Percentiles rank a stretch among this genome's conserved stretches.
Evolutionary conservation across 2,329 filamentous ascomycete genomes (phyloP).

Genomic region (Diplocarpon rosae): DNA sequence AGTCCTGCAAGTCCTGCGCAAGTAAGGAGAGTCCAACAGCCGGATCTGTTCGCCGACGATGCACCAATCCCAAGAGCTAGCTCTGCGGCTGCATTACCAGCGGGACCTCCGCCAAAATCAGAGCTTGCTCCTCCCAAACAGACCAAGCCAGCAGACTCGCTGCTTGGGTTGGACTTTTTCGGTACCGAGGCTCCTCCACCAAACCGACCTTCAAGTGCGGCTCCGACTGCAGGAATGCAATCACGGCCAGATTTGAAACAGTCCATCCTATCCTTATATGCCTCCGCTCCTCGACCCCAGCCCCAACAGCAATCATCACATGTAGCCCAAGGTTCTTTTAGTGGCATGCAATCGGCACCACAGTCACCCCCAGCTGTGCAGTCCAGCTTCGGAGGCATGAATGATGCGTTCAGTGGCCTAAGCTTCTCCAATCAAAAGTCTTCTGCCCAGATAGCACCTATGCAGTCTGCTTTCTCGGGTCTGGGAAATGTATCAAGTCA

Average conservation of each 20-base stretch:
- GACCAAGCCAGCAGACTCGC: slow-evolving; percentile 69
- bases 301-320: slow-evolving; percentile 42
- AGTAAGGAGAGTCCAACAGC: slow-evolving; percentile 38
- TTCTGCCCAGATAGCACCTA: slow-evolving; percentile 31
- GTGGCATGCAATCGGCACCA: slow-evolving; percentile 51
- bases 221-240: slow-evolving; percentile 51
- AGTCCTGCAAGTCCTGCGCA: slow-evolving; percentile 20
- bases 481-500: slow-evolving; percentile 33
- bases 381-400: slow-evolving; percentile 44
- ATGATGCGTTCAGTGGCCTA: slow-evolving; percentile 69
- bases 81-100: slow-evolving; percentile 52
- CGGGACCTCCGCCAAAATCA: slow-evolving; percentile 44
- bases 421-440: slow-evolving; percentile 45
- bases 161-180: slow-evolving; percentile 88
- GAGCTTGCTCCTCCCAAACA: slow-evolving; percentile 54
- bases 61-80: slow-evolving; percentile 56
- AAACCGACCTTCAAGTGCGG: slow-evolving; percentile 74
- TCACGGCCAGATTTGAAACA: slow-evolving; percentile 92
- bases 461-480: slow-evolving; percentile 37
- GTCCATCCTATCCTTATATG: slow-evolving; percentile 91
- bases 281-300: slow-evolving; percentile 70
- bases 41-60: slow-evolving; percentile 75
- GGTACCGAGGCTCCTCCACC: slow-evolving; percentile 59
- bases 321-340: slow-evolving; percentile 51
- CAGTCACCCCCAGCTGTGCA: slow-evolving; percentile 27